These are phyloP conservation scores for Scheffersomyces segobiensis DNA, from an alignment of 1,139 yeast genomes.

Conservation along the genomic window DNA sequence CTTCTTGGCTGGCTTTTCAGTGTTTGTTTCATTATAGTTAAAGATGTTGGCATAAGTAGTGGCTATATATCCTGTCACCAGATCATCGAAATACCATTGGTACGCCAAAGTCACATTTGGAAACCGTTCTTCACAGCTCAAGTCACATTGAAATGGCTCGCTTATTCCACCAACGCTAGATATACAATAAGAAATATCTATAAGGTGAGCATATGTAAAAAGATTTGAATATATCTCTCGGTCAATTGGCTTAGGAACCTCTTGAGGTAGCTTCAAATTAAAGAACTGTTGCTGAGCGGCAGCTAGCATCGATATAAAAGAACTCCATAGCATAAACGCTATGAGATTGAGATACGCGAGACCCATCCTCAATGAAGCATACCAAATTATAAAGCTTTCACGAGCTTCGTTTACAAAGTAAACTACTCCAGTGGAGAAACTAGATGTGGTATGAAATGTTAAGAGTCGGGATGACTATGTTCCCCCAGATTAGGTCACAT, in stretches of 20 bases:
- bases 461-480: background rate
- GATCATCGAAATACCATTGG: conserved; percentile 49
- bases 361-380: background rate
- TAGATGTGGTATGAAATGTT: background rate
- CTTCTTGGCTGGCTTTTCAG: conserved; percentile 16
- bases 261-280: conserved; percentile 3
- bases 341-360: background rate
- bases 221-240: conserved; percentile 26
- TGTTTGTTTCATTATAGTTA: conserved; percentile 12
- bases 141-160: conserved; percentile 48
- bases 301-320: background rate
- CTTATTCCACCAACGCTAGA: conserved; percentile 33
- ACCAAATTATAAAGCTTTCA: background rate
- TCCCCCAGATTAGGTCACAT: background rate
- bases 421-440: background rate
- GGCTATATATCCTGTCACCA: conserved; percentile 44
- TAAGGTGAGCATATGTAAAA: conserved; percentile 46
- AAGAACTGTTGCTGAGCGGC: background rate
- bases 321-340: background rate
- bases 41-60: conserved; percentile 31
- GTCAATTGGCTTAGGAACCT: conserved; percentile 17
- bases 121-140: conserved; percentile 38
- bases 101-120: conserved; percentile 42
- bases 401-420: too few species aligned
- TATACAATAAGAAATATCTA: conserved; percentile 52